Base-by-base conservation (phyloP, 805 yeast genomes). In the Pichia eremophila region DNA sequence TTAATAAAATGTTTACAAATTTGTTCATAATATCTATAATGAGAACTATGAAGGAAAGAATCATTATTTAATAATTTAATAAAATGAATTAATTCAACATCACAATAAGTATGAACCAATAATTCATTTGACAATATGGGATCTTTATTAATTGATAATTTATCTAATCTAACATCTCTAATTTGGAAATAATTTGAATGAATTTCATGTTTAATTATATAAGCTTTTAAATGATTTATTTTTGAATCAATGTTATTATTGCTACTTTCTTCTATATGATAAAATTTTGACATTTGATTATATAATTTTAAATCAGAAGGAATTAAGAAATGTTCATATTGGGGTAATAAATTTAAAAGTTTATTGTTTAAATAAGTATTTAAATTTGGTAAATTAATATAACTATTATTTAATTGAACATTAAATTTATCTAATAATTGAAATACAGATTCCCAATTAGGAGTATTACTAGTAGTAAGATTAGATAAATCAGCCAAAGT, bases 141-240 rank as follows among this genome's bases (percentile, higher is more conserved):
- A 40, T 37, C n/a, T n/a, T 4, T 6, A 5, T 19, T 38, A 9
- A 43, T 40, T 4, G 43, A 44, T 28, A 41, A 18, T 12, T 25
- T 25, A 22, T n/a, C 11, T 28, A 40, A 42, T 12, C 46, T 34
- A 27, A 25, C 22, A 14, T 34, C 29, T 19, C 27, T 32, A 11
- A 49, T 43, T n/a, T 40, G 44, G 28, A 40, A 18, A 38, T 39
- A 47, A 17, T 46, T 49, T 25, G 19, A 8, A n/a, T 41, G 44
- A 9, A 49, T 46, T 29, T 51, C 54, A 29, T 49, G 40, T 32
- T 40, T 44, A 19, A 44, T 42, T 15, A 51, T 43, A 14, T 49
- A 19, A 2, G 47, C 46, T 19, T 36, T 36, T 8, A 36, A 11
- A 17, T 18, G 39, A 34, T 34, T 34, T 2, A 34, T 34, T 14